Evolutionary conservation across 2,329 filamentous ascomycete genomes (phyloP), one percentile per base, ranked within the genome.

Genomic region (Neophaeococcomyces mojaviensis): DNA sequence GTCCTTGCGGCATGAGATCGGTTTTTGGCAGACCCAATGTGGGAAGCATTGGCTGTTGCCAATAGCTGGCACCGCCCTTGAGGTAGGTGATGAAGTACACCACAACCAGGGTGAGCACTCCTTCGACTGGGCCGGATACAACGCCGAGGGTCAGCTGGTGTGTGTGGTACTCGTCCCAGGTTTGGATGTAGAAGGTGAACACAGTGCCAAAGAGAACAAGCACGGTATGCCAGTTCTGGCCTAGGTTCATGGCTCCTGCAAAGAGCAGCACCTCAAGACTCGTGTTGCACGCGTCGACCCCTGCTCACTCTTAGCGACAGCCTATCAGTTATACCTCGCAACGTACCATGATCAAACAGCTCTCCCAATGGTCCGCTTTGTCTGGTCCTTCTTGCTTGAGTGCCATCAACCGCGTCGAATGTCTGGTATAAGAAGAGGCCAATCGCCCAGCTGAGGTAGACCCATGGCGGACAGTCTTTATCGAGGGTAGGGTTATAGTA

Each of bases 91-190:
- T 70, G 30, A 80, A 78, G 65, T 92, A 97, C 49, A 98, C 81
- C 46, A 77, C 63, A 58, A 87, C 83, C 16, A 98, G 76, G 33
- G 87, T 88, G 38, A 97, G 69, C 46, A 98, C 84, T 42, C 92
- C 92, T 68, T 98, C 92, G 31, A 98, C 92, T 3, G 92, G 92
- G 0, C 92, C 92, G 54, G 90, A 96, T 55, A 98, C 76, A 52
- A 97, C 71, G 49, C 92, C 92, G 4, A 98, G 78, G 1, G 88
- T 96, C 39, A 98, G 78, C 2, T 89, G 92, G 66, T 96, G 89
- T 42, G 92, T 98, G 69, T 97, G 90, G 69, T 97, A 98, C 65
- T 97, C 92, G 62, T 98, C 92, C 92, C 92, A 98, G 28, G 92
- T 97, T 65, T 97, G 92, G 34, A 97, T 84, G 66, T 97, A 97